Base-by-base conservation (phyloP, 2,329 filamentous ascomycete species). In the Monosporascus sp. region DNA sequence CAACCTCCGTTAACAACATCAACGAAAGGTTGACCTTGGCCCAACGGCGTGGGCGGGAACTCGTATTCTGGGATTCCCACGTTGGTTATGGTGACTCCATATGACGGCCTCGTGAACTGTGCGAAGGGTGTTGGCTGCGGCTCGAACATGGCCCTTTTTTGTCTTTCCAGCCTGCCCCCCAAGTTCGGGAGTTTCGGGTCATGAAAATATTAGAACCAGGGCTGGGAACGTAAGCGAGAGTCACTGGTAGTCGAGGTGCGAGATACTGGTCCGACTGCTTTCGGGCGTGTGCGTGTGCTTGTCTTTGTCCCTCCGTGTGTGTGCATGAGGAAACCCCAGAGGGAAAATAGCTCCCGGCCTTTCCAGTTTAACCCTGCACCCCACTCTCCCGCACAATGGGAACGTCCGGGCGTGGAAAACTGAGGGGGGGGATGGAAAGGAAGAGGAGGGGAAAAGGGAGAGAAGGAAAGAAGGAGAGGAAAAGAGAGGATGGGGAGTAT, bases 91-190 rank as follows among this genome's bases (percentile, higher is more conserved):
- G 65, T 57, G 62, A 76, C 63, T 61, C 71, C 74, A 70, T 75
- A 75, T 40, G 70, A 62, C 55, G 60, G 54, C 60, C 70, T 72
- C 61, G 68, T 71, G 62, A 73, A 75, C 60, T 73, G 68, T 59
- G 72, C 67, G 58, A 74, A 79, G 52, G 78, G 73, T 51, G 76
- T 77, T 52, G 77, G 71, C 60, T 80, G 76, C 63, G 79, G 75
- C 68, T 80, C 75, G 71, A 79, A 82, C 79, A 82, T 82, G 68
- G 70, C 74, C 63, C 60, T 55, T 46, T 31, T 37, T 20, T 44
- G 16, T 46, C 24, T 40, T 47, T 31, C 44, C 40, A 35, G 26
- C 44, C 52, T 52, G 35, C 52, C 58, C 57, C 56, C 56, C 52
- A 48, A 59, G 54, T 54, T 50, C 54, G 54, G 40, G 45, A 62